Evolutionary conservation across 2,329 filamentous ascomycete genomes (phyloP), one percentile per base, ranked within the genome.

Genomic region (Cordyceps farinosa): DNA sequence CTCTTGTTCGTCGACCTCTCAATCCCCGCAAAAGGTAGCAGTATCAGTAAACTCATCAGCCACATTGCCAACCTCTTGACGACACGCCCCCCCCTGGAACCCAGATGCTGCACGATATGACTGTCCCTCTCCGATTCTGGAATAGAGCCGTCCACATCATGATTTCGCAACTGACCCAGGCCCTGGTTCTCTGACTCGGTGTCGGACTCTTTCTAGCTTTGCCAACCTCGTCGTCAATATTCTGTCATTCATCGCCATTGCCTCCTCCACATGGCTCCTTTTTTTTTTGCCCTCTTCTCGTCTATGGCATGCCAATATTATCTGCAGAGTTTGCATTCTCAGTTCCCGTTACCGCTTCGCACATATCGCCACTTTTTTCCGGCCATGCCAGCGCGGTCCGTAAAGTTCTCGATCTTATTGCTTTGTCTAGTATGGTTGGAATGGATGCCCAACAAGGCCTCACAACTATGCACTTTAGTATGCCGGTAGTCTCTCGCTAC

Each of bases 61-160:
- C 47, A 51, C 45, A 57, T 3, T 17, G 22, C 32, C n/a, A 32
- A 36, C 32, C 29, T 11, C 17, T 38, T 34, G 17, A 15, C 47
- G 5, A 15, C 40, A 56, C 56, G 48, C 63, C n/a, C 34, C 50
- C 61, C 45, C 13, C 40, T 51, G 48, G n/a, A 53, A 40, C 42
- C 65, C 57, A 61, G 64, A 48, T 65, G 61, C 61, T 66, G 65
- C 65, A 65, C 57, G 57, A 65, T 65, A 61, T 66, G 65, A 66
- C 64, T 52, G 45, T 58, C 61, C 44, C 62, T 66, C 61, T 66
- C 65, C 61, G 53, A 55, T 64, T 64, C 50, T 48, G 50, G 57
- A 32, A 48, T 65, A 64, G 64, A 51, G 34, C 48, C 13, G 40
- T n/a, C 50, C 50, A 61, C 47, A 61, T 47, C 30, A 34, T 59